These are phyloP conservation scores for Daedaleopsis nitida DNA, from an alignment of 768 basidiomycete genomes.

Conservation along the genomic window DNA sequence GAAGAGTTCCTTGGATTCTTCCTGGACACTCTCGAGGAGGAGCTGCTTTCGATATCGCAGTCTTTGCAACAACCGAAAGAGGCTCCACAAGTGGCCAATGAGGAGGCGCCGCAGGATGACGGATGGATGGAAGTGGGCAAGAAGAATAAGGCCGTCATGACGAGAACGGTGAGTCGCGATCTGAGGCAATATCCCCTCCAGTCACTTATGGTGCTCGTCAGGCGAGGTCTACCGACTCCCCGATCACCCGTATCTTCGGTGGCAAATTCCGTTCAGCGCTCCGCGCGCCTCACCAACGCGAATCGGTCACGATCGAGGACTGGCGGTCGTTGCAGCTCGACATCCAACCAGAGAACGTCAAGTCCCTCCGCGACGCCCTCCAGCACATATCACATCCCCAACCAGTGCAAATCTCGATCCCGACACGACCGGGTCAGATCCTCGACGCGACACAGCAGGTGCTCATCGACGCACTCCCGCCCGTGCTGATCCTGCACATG, in stretches of 20 bases:
- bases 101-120: conserved; percentile 50
- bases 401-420: conserved; percentile 69
- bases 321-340: conserved; percentile 89
- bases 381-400: conserved; percentile 77
- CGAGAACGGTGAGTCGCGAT: conserved; percentile 64
- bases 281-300: conserved; percentile 77
- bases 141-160: conserved; percentile 77
- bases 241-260: conserved; percentile 91
- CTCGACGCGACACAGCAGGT: conserved; percentile 75
- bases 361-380: conserved; percentile 83
- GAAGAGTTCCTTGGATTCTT: conserved; percentile 99
- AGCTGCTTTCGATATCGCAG: conserved; percentile 69
- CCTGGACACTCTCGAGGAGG: conserved; percentile 92
- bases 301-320: conserved; percentile 87
- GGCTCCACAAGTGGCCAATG: conserved; percentile 17
- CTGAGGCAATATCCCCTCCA: conserved; percentile 2
- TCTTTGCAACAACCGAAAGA: conserved; percentile 43
- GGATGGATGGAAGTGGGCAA: conserved; percentile 95
- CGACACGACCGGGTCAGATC: conserved; percentile 55
- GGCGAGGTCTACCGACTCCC: conserved; percentile 81
- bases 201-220: conserved; percentile 30
- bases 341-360: conserved; percentile 80
- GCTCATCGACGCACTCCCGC: conserved; percentile 81
- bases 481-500: conserved; percentile 83
- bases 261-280: conserved; percentile 89